Conservation (phyloP, 2,329 filamentous ascomycete species). For the Aspergillus hortae region DNA sequence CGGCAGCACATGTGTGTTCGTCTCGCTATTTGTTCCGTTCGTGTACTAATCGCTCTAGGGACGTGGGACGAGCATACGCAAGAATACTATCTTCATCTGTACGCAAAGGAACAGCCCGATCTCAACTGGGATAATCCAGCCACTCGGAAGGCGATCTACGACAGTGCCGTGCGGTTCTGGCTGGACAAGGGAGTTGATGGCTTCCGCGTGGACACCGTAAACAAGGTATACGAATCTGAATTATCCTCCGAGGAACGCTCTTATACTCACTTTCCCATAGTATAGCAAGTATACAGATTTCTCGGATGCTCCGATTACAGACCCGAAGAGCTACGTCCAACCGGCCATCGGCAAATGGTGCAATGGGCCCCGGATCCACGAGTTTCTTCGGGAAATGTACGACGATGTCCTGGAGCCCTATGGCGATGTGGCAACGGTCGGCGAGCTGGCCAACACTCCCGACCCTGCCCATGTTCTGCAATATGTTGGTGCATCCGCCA, state of each 20-base stretch:
- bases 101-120: slow-evolving; percentile 69
- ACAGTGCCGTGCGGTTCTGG: slow-evolving; percentile 70
- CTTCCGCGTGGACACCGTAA: slow-evolving; percentile 67
- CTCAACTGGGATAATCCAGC: slow-evolving; percentile 71
- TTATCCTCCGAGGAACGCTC: no score
- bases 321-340: slow-evolving; percentile 46
- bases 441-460: slow-evolving; percentile 64
- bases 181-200: slow-evolving; percentile 65
- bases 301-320: slow-evolving; percentile 55
- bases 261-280: slow-evolving; percentile 1
- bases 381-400: slow-evolving; percentile 67
- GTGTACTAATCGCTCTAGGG: slow-evolving; percentile 23
- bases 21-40: not conserved
- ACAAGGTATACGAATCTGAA: slow-evolving; percentile 37
- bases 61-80: slow-evolving; percentile 63
- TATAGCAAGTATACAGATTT: slow-evolving; percentile 51
- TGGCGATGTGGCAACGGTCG: slow-evolving; percentile 64
- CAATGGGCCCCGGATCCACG: slow-evolving; percentile 67
- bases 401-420: slow-evolving; percentile 51
- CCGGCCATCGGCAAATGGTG: slow-evolving; percentile 57
- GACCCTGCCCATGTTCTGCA: slow-evolving; percentile 55
- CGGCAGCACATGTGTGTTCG: slow-evolving; percentile 50
- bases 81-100: slow-evolving; percentile 72
- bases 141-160: slow-evolving; percentile 63
- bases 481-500: slow-evolving; percentile 57